These are phyloP conservation scores for Fomitopsis palustris DNA, from an alignment of 1,284 basidiomycete species.

Conservation along the genomic window DNA sequence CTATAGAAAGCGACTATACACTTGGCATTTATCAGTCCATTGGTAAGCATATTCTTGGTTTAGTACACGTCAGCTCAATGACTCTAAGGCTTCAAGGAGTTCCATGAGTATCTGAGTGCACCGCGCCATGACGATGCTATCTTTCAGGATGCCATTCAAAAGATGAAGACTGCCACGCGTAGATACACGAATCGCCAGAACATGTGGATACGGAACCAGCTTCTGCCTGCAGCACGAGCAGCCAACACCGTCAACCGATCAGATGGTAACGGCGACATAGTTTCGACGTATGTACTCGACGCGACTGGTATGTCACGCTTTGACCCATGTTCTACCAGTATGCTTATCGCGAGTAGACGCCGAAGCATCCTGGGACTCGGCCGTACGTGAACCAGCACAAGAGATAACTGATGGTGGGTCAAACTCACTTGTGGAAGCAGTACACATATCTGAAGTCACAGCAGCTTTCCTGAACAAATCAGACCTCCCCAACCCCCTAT, in stretches of 20 bases:
- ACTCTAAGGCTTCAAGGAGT: conserved; percentile 84
- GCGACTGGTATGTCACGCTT: conserved; percentile 68
- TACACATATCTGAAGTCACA: conserved; percentile 1
- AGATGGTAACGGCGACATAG: conserved; percentile 23
- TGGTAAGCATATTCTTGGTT: conserved; percentile 45
- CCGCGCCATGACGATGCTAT: conserved; percentile 37
- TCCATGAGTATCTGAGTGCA: conserved; percentile 59
- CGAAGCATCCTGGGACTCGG: conserved; percentile 54
- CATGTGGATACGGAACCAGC: conserved; percentile 90
- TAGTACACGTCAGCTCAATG: not conserved
- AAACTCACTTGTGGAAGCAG: not conserved
- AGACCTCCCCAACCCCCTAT: conserved; percentile 55
- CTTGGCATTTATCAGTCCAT: conserved; percentile 94
- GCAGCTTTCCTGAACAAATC: conserved; percentile 59
- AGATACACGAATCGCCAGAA: conserved; percentile 93
- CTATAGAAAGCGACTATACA: conserved; percentile 51
- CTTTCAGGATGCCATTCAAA: conserved; percentile 63
- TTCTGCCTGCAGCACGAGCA: conserved; percentile 72
- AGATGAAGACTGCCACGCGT: conserved; percentile 85
- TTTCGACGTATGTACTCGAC: conserved; percentile 63
- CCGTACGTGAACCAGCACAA: conserved; percentile 50
- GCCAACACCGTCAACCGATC: conserved; percentile 35
- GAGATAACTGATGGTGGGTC: conserved; percentile 39
- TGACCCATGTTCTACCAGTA: not conserved
- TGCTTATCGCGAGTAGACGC: conserved; percentile 38